Evolutionary conservation across 1,284 basidiomycete species (phyloP).

Genomic region (Apiotrichum gracile): DNA sequence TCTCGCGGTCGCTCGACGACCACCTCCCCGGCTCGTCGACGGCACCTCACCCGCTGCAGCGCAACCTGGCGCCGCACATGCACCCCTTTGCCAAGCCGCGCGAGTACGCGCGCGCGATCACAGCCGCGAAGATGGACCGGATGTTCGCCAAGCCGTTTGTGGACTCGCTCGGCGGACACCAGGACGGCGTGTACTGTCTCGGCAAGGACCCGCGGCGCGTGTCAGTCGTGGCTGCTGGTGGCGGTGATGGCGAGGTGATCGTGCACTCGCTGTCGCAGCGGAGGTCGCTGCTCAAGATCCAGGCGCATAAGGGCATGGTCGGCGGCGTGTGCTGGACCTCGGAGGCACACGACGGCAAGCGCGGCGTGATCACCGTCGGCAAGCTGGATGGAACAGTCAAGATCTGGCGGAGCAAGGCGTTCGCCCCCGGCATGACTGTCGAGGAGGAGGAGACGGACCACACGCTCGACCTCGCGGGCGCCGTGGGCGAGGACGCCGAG

Average conservation of each 20-base stretch:
- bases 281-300: conserved; percentile 61
- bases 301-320: conserved; percentile 88
- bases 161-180: conserved; percentile 81
- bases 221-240: conserved; percentile 81
- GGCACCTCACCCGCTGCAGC: conserved; percentile 60
- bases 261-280: conserved; percentile 77
- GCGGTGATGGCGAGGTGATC: conserved; percentile 92
- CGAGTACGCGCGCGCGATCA: conserved; percentile 89
- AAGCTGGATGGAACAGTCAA: conserved; percentile 81
- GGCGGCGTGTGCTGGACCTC: conserved; percentile 57
- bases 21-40: conserved; percentile 47
- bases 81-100: conserved; percentile 90
- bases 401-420: conserved; percentile 63
- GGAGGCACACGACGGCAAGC: conserved; percentile 50
- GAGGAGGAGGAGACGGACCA: conserved; percentile 42
- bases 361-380: conserved; percentile 79
- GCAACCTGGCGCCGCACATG: conserved; percentile 88
- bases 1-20: conserved; percentile 47
- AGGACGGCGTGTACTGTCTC: conserved; percentile 90
- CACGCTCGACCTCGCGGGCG: conserved; percentile 37
- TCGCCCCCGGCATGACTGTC: conserved; percentile 39
- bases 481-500: conserved; percentile 39
- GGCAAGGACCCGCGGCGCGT: conserved; percentile 71
- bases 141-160: conserved; percentile 98
- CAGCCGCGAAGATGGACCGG: conserved; percentile 91